Conservation (phyloP, 257 asterid species). For the Jaltomata sinuosa region DNA sequence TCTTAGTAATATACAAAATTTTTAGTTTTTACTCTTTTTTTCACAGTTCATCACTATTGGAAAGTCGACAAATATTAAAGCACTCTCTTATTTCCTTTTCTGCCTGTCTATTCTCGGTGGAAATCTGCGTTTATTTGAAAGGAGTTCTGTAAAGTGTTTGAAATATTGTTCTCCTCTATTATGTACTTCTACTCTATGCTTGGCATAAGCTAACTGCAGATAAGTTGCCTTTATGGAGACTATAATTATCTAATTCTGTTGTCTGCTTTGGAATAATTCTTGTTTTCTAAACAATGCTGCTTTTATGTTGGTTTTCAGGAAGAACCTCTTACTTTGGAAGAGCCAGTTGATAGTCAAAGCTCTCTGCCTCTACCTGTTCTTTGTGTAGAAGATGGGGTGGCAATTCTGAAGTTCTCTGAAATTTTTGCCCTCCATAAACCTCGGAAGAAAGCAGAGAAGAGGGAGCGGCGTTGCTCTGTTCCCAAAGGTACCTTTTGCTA, state of each 20-base stretch:
- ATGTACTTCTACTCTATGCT: background rate
- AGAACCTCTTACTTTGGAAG: constrained; percentile 37
- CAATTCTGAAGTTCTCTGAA: constrained; percentile 83
- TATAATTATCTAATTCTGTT: background rate
- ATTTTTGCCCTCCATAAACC: constrained; percentile 81
- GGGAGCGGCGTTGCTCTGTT: constrained; percentile 45
- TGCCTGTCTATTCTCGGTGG: background rate
- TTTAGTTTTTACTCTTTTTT: background rate
- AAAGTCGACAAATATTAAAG: background rate
- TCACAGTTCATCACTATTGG: background rate
- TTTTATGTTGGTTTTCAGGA: constrained; percentile 46
- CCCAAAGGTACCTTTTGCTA: constrained; percentile 52
- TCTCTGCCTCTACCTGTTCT: constrained; percentile 82
- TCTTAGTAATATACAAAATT: background rate
- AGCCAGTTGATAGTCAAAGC: constrained; percentile 31
- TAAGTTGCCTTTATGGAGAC: background rate
- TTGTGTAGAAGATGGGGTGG: constrained; percentile 77
- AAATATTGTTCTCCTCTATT: background rate
- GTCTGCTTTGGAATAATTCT: constrained; percentile 1
- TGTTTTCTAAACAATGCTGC: background rate
- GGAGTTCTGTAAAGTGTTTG: background rate
- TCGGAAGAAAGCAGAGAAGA: constrained; percentile 47
- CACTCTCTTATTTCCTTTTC: background rate
- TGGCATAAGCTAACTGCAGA: background rate
- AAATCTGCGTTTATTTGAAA: background rate